Base-by-base conservation (phyloP, 306 rosid genomes). In the Gastrolobium bilobum region DNA sequence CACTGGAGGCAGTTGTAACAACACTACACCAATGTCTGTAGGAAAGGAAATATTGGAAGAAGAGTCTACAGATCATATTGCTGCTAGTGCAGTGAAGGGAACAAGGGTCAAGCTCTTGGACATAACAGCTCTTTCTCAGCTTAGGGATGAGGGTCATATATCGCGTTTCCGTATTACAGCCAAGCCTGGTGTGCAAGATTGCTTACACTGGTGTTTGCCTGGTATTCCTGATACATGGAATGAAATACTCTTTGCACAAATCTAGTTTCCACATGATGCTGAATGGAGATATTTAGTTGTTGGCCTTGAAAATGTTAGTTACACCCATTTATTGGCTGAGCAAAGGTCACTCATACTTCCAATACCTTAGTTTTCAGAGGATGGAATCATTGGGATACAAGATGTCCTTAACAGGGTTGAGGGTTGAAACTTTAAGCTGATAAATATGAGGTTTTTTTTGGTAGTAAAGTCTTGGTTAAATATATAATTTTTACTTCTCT, bases 181-280 rank as follows among this genome's bases (percentile, higher is more conserved):
- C 44, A 73, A 76, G 53, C 26, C 79, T 4, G 90, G 90, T 10
- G 59, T 80, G 63, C 91, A 90, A 50, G 97, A 91, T 85, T 91
- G 97, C 75, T 79, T 91, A 72, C 97, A 91, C 56, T 91, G 97
- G 97, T 91, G 97, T 71, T 79, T 91, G 67, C 97, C 97, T 26
- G 97, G 94, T 14, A 87, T 88, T 78, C 97, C 97, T 13, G 97
- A 91, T 82, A 83, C 92, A 35, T 91, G 97, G 97, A 91, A 91
- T 39, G 90, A 91, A 76, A 71, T 91, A 65, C 86, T 91, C 60
- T 86, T 83, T 69, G 87, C 88, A 13, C 97, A 92, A 79, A 88
- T 92, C 43, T 91, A 89, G 86, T 68, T 64, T 71, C 44, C 66
- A 14, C 40, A 30, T 15, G 40, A 66, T 29, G 37, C 39, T 43